These are phyloP conservation scores for Colletotrichum cuscutae DNA, from an alignment of 2,329 filamentous ascomycete species.

Conservation along the genomic window DNA sequence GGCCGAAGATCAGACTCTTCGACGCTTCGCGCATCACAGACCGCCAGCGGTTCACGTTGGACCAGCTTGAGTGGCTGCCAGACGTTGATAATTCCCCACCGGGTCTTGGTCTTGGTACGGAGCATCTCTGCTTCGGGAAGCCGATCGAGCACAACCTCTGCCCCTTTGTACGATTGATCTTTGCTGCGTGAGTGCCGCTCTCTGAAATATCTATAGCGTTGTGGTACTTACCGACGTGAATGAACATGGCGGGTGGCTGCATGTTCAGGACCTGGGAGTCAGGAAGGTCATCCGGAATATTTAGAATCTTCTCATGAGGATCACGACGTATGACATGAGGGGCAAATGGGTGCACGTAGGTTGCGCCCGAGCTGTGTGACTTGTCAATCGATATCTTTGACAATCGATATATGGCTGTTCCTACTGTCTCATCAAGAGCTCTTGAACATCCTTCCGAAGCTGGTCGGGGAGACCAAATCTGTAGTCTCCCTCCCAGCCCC, in stretches of 20 bases:
- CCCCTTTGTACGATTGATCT: not conserved
- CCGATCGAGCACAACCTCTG: not conserved
- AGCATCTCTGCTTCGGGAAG: not conserved
- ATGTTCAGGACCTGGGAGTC: not conserved
- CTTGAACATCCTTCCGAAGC: conserved; percentile 17
- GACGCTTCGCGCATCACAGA: conserved; percentile 49
- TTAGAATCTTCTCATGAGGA: not conserved
- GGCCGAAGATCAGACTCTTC: conserved; percentile 47
- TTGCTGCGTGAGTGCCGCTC: not conserved
- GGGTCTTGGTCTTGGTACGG: not conserved
- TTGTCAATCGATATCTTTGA: not conserved
- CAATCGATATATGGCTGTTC: not conserved
- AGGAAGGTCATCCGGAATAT: not conserved
- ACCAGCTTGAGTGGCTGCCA: conserved; percentile 62
- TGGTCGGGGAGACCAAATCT: not conserved
- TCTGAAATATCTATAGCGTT: fast-evolving
- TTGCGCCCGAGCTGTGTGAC: not conserved
- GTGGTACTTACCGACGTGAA: not conserved
- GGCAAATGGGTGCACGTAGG: not conserved
- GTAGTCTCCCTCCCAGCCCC: conserved; percentile 47
- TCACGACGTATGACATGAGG: not conserved
- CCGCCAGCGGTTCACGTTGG: conserved; percentile 50
- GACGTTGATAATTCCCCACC: conserved; percentile 39
- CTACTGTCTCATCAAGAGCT: not conserved
- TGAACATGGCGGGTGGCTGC: not conserved